These are phyloP conservation scores for Rhazya stricta DNA, from an alignment of 257 asterid species.

Conservation along the genomic window DNA sequence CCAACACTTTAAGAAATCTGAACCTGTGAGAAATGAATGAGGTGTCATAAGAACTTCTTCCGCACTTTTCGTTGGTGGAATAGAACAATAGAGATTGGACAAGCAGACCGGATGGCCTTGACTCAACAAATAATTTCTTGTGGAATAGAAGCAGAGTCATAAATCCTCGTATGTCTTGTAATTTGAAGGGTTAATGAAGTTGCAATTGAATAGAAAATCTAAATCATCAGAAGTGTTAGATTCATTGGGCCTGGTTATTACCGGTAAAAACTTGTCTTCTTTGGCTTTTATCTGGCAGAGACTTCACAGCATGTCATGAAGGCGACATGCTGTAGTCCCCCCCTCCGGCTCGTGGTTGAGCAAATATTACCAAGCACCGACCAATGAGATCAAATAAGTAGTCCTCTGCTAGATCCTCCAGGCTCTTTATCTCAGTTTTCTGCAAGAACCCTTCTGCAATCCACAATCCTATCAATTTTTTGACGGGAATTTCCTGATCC, in stretches of 20 bases:
- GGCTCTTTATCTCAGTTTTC: not conserved
- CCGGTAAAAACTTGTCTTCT: not conserved
- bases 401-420: conserved; percentile 15
- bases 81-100: not conserved
- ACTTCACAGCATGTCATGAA: not conserved
- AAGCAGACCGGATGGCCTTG: not conserved
- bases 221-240: not conserved
- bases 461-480: conserved; percentile 5
- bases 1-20: conserved; percentile 1
- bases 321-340: not conserved
- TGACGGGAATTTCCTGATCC: conserved; percentile 9
- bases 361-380: conserved; percentile 7
- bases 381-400: conserved; percentile 1
- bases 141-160: not conserved
- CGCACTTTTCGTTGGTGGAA: not conserved
- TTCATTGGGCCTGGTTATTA: not conserved
- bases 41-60: conserved; percentile 2
- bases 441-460: conserved; percentile 21
- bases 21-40: conserved; percentile 1
- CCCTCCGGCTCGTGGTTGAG: not conserved
- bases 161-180: not conserved
- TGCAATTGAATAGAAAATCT: not conserved
- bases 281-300: not conserved
- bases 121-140: not conserved
- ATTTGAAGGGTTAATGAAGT: not conserved